Percentiles rank a stretch among this genome's conserved stretches.
These are phyloP conservation scores for Collybia sp. DNA, from an alignment of 768 basidiomycete genomes.

Conservation along the genomic window DNA sequence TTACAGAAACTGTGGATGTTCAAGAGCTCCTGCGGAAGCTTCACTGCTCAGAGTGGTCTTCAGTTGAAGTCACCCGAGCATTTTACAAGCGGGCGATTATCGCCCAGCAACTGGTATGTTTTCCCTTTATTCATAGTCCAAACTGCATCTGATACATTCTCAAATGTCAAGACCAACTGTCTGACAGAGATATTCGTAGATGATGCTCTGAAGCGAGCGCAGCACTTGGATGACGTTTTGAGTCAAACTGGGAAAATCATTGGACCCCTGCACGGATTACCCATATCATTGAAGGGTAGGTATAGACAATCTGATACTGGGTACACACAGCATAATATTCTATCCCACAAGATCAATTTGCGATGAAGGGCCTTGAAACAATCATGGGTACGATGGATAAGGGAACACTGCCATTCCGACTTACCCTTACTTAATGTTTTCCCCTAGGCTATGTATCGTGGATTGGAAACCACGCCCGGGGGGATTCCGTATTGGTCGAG, in stretches of 20 bases:
- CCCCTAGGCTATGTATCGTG: conserved; percentile 46
- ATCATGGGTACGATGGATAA: conserved; percentile 16
- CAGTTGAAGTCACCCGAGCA: conserved; percentile 54
- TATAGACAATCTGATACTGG: background rate
- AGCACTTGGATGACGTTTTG: conserved; percentile 43
- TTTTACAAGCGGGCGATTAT: conserved; percentile 65
- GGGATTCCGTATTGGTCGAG: conserved; percentile 48
- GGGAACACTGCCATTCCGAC: background rate
- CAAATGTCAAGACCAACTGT: conserved; percentile 36
- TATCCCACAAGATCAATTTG: conserved; percentile 41
- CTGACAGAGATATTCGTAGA: conserved; percentile 56
- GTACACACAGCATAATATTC: background rate
- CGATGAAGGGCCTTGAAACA: conserved; percentile 58
- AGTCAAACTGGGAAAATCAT: conserved; percentile 39
- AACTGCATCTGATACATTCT: background rate
- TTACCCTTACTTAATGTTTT: background rate
- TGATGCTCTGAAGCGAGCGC: conserved; percentile 41
- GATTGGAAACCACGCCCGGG: conserved; percentile 41
- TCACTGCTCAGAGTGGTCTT: conserved; percentile 41
- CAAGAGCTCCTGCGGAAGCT: conserved; percentile 40
- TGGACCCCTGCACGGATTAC: conserved; percentile 48
- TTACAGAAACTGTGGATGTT: conserved; percentile 48
- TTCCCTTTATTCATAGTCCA: background rate
- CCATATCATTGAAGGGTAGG: conserved; percentile 35
- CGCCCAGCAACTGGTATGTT: conserved; percentile 59